These are phyloP conservation scores for Entrophospora sp. DNA, from an alignment of 192 early-diverging fungal genomes.

Conservation along the genomic window DNA sequence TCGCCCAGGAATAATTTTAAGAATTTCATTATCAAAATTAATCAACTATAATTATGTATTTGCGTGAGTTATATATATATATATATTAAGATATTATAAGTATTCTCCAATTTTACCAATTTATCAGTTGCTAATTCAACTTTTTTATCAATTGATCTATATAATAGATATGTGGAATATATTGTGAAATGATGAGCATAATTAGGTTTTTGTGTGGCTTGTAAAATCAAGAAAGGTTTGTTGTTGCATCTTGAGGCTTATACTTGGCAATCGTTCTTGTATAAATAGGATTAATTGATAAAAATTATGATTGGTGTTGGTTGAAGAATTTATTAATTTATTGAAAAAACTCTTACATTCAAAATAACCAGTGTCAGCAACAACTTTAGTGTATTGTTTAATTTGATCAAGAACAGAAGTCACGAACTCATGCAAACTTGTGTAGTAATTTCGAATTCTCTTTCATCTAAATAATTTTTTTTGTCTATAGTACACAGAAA, in stretches of 20 bases:
- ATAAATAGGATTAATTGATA: background rate
- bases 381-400: constrained; percentile 91
- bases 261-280: constrained; percentile 87
- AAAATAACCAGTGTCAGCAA: constrained; percentile 98
- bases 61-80: too few relatives aligned
- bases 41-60: too few relatives aligned
- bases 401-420: constrained; percentile 73
- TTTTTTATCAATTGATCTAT: constrained; percentile 75
- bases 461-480: too few relatives aligned
- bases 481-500: too few relatives aligned
- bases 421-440: too few relatives aligned
- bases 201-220: constrained; percentile 79
- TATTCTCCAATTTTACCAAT: too few relatives aligned
- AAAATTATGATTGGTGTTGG: background rate
- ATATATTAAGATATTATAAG: too few relatives aligned
- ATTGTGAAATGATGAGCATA: too few relatives aligned
- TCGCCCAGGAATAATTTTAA: constrained; percentile 94
- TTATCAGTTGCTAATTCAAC: constrained; percentile 82
- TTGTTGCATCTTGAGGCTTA: constrained; percentile 98
- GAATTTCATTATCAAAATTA: constrained; percentile 94
- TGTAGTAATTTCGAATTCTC: too few relatives aligned
- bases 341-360: constrained; percentile 52
- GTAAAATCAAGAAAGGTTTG: constrained; percentile 96
- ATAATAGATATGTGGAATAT: too few relatives aligned
- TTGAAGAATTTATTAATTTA: background rate